Conservation (phyloP, 495 filamentous ascomycete species). For the Hyaloscypha bicolor region DNA sequence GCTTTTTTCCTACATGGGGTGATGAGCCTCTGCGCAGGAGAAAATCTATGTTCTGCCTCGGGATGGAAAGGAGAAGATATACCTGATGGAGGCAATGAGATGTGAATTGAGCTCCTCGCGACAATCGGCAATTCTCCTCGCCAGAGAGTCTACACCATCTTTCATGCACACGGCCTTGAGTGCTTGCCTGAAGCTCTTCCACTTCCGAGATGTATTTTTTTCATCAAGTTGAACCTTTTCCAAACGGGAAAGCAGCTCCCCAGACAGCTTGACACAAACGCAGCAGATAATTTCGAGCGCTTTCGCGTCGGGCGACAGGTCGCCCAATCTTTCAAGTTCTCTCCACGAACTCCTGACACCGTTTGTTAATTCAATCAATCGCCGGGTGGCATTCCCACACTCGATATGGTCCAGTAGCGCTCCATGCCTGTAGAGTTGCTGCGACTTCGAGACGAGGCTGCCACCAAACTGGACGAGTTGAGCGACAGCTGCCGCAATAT, state of each 20-base stretch:
- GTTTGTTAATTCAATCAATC: background rate
- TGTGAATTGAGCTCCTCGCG: conserved; percentile 4
- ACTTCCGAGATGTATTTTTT: conserved; percentile 1
- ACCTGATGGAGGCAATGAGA: background rate
- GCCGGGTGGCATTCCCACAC: background rate
- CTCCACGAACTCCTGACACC: background rate
- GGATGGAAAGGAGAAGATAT: background rate
- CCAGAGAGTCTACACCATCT: conserved; percentile 11
- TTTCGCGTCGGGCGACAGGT: background rate
- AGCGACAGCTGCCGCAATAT: background rate
- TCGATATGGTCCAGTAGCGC: background rate
- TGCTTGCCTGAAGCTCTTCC: conserved; percentile 25
- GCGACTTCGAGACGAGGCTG: background rate
- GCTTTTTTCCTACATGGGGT: background rate
- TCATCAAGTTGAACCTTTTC: background rate
- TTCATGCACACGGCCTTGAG: conserved; percentile 13
- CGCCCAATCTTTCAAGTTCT: background rate
- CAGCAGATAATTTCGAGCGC: background rate
- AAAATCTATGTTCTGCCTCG: background rate
- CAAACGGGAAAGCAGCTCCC: background rate
- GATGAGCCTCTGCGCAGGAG: background rate
- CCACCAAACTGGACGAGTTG: background rate
- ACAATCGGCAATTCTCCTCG: background rate
- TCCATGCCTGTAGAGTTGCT: background rate
- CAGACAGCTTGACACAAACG: background rate